phyloP scores from a whole-genome alignment of 1,284 basidiomycete genomes.

The Puccinia polysora region DNA sequence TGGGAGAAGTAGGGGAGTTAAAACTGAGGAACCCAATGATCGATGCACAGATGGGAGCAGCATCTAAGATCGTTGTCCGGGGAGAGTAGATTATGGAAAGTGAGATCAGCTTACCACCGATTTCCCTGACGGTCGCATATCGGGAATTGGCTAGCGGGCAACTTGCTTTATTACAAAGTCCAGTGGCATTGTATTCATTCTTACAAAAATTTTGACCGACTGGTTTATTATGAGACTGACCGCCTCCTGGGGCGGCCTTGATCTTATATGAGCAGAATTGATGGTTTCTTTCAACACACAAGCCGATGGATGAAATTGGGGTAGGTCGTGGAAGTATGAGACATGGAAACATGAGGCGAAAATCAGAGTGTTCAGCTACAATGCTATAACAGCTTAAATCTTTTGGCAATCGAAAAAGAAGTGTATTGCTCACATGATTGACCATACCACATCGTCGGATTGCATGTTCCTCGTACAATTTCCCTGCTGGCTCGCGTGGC shows the following conservation, averaged over 20 bases:
- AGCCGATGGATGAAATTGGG: neutral
- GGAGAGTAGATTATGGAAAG: neutral
- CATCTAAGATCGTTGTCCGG: no score
- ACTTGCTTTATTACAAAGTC: slow-evolving; percentile 91
- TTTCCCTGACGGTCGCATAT: slow-evolving; percentile 94
- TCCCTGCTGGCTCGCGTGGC: no score
- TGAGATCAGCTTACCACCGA: slow-evolving; percentile 65
- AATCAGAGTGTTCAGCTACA: neutral
- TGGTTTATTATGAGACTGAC: slow-evolving; percentile 60
- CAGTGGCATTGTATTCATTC: slow-evolving; percentile 97
- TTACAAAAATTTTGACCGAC: slow-evolving; percentile 94
- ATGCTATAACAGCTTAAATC: neutral
- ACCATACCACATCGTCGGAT: slow-evolving; percentile 86
- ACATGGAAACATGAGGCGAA: neutral
- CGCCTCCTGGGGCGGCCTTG: slow-evolving; percentile 13
- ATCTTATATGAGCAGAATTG: slow-evolving; percentile 98
- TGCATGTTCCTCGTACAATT: no score
- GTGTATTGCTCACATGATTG: slow-evolving; percentile 61
- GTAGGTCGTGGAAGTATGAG: neutral
- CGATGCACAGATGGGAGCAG: no score
- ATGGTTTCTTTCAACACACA: slow-evolving; percentile 58
- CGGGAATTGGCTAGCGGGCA: slow-evolving; percentile 95
- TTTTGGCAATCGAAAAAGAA: neutral
- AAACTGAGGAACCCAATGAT: slow-evolving; percentile 1
- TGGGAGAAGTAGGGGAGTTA: neutral